phyloP scores from a whole-genome alignment of 306 rosid species.

The Glycine tomentella region DNA sequence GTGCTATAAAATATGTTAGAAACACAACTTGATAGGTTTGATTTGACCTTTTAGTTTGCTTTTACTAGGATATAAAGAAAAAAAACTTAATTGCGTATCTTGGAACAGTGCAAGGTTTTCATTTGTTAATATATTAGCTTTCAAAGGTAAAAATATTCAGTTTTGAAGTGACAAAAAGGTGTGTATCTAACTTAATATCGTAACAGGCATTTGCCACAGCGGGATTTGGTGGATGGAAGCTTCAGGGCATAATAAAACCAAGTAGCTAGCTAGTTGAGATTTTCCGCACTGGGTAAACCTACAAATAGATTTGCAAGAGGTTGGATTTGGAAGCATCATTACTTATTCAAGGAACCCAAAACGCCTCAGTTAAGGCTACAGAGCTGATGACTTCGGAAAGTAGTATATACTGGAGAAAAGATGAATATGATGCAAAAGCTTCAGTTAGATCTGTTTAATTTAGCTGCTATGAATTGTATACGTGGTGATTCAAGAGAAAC shows the following conservation, averaged over 20 bases:
- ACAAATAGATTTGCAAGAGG: constrained; percentile 25
- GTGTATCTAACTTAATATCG: constrained; percentile 44
- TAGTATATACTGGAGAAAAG: constrained; percentile 35
- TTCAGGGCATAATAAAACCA: constrained; percentile 92
- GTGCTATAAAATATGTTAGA: neutral
- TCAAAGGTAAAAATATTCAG: constrained; percentile 17
- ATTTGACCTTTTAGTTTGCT: neutral
- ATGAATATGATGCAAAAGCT: constrained; percentile 34
- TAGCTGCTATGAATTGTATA: constrained; percentile 45
- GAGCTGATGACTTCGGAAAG: constrained; percentile 17
- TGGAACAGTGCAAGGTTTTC: constrained; percentile 21
- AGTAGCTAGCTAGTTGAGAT: constrained; percentile 51
- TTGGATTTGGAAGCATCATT: constrained; percentile 45
- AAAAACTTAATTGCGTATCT: neutral
- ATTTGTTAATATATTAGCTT: constrained; percentile 29
- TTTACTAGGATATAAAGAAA: neutral
- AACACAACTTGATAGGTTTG: constrained; percentile 18
- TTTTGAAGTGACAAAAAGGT: constrained; percentile 14
- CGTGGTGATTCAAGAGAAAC: constrained; percentile 44
- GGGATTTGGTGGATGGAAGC: constrained; percentile 97
- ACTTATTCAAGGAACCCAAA: constrained; percentile 33
- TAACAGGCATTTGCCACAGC: constrained; percentile 88
- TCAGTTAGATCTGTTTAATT: constrained; percentile 34
- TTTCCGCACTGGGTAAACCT: constrained; percentile 16
- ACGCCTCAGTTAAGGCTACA: constrained; percentile 19